phyloP scores from a whole-genome alignment of 2,329 filamentous ascomycete genomes.

The Botrytis medusae region DNA sequence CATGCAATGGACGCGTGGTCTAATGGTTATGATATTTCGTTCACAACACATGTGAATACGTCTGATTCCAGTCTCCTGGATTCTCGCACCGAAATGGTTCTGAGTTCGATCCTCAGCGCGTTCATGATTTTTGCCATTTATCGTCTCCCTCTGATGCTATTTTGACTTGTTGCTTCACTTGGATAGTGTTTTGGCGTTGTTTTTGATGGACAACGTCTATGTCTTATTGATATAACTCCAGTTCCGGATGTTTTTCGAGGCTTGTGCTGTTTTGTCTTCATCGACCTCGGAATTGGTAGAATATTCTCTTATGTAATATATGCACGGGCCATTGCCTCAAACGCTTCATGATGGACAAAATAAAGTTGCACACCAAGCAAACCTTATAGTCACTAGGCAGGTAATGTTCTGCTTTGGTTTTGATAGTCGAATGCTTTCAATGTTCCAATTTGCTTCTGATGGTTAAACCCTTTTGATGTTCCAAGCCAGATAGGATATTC shows the following conservation, averaged over 20 bases:
- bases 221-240: not conserved
- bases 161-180: not conserved
- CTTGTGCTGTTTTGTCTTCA: not conserved
- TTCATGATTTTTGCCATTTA: not conserved
- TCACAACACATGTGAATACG: constrained; percentile 29
- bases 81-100: constrained; percentile 30
- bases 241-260: not conserved
- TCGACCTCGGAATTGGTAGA: not conserved
- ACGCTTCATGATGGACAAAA: not conserved
- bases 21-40: constrained; percentile 39
- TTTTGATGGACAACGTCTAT: not conserved
- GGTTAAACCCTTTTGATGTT: not conserved
- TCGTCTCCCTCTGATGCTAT: not conserved
- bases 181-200: no score
- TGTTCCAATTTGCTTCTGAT: not conserved
- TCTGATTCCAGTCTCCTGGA: not conserved
- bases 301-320: not conserved
- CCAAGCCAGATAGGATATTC: not conserved
- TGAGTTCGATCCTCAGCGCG: constrained; percentile 39
- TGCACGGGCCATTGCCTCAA: not conserved
- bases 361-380: not conserved
- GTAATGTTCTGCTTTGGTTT: not conserved
- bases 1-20: constrained; percentile 6
- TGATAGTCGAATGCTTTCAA: not conserved
- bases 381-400: not conserved